These are phyloP conservation scores for Groenewaldozyma sp. DNA, from an alignment of 1,139 yeast genomes.

Conservation along the genomic window DNA sequence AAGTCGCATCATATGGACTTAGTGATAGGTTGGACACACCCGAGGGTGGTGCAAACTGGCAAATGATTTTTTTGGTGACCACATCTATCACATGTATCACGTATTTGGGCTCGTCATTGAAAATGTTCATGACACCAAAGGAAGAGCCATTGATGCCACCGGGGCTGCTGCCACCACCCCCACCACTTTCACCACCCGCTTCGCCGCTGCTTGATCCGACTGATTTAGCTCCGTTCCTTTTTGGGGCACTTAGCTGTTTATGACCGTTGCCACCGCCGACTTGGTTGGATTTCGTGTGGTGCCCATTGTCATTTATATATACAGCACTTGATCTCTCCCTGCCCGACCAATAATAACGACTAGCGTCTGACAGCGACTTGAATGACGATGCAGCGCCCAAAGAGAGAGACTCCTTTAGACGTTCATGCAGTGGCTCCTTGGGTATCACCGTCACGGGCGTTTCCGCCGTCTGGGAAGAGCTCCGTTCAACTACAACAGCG, in stretches of 20 bases:
- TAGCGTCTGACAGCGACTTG: slow-evolving; percentile 24
- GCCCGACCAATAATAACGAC: slow-evolving; percentile 10
- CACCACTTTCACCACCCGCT: background rate
- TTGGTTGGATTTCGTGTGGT: background rate
- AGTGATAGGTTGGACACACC: slow-evolving; percentile 54
- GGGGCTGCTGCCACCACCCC: background rate
- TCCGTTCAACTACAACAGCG: slow-evolving; percentile 8
- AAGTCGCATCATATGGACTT: slow-evolving; percentile 53
- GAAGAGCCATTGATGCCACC: slow-evolving; percentile 1
- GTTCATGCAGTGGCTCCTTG: slow-evolving; percentile 23
- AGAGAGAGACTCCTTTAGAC: slow-evolving; percentile 22
- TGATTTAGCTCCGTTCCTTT: no score
- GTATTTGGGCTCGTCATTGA: slow-evolving; percentile 12
- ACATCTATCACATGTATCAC: slow-evolving; percentile 38
- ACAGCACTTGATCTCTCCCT: background rate
- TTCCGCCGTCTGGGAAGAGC: slow-evolving; percentile 1
- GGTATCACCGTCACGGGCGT: slow-evolving; percentile 25
- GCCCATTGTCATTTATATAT: no score
- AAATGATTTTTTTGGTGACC: slow-evolving; percentile 36
- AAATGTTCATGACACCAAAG: slow-evolving; percentile 12
- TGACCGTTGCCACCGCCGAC: background rate
- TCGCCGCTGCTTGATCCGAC: background rate
- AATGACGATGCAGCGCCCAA: slow-evolving; percentile 24
- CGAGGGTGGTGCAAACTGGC: slow-evolving; percentile 50
- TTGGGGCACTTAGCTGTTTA: no score